Evolutionary conservation across 495 filamentous ascomycete species (phyloP).

Genomic region (Trichoderma erinaceum): DNA sequence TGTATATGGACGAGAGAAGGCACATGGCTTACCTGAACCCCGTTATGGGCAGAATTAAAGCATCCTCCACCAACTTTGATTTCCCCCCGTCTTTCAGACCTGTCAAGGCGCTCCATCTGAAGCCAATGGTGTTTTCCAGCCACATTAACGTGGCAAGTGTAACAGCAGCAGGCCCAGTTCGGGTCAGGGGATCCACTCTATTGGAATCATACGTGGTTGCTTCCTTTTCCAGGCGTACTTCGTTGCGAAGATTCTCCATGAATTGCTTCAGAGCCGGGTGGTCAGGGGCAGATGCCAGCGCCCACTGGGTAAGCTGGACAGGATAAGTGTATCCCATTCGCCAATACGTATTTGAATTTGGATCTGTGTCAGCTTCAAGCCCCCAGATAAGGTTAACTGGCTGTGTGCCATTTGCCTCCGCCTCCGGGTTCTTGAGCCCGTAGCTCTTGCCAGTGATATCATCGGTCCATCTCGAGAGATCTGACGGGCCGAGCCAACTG

Average conservation of each 20-base stretch:
- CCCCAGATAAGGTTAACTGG: conserved; percentile 10
- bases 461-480: neutral
- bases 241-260: conserved; percentile 1
- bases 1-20: neutral
- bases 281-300: neutral
- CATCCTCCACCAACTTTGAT: neutral
- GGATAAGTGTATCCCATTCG: conserved; percentile 10
- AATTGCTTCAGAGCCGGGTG: neutral
- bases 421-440: neutral
- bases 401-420: neutral
- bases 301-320: neutral
- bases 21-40: neutral
- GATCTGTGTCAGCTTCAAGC: conserved; percentile 1
- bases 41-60: neutral
- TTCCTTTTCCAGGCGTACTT: neutral
- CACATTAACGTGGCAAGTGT: neutral
- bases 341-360: neutral
- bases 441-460: neutral
- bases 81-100: neutral
- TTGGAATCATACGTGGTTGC: neutral
- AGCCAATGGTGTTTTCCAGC: neutral
- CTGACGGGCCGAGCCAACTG: neutral
- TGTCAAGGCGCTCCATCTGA: conserved; percentile 1
- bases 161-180: neutral
- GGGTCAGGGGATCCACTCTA: neutral